Base-by-base conservation (phyloP, 257 asterid species). In the Solanum chiquidenum region DNA sequence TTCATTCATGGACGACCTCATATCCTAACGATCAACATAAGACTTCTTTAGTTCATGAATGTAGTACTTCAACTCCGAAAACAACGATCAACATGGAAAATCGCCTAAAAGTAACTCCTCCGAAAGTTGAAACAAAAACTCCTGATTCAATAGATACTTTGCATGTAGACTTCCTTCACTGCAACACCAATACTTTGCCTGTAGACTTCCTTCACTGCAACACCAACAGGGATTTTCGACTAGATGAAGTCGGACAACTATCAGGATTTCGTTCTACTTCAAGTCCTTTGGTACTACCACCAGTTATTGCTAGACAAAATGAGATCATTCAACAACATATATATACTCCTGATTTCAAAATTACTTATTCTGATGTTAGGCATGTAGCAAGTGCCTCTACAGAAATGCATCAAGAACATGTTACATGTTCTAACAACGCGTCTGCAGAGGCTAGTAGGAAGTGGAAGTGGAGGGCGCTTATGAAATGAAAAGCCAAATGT, bases 391-490 rank as follows among this genome's bases (percentile, higher is more conserved):
- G 33, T 33, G 37, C 12, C 44, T 16, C 29, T 31, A 42, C 68
- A 73, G 23, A 29, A 35, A 55, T 10, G 60, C 76, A 73, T 73
- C 88, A 77, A 25, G 86, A 42, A 74, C 79, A 52, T 13, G 18
- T 42, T 14, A 29, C 71, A 11, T 16, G 25, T 18, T 42, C 38
- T 14, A 8, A n/a, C 60, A 20, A 85, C 27, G 88, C 83, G 12
- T 79, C 90, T 6, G 79, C 82, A 87, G 91, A 88, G 93, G 98
- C 95, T 4, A 88, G 98, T 91, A 91, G 83, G 92, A 91, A 91
- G 92, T 94, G 96, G 94, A 92, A 92, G 92, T 94, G 96, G 94
- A 92, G 92, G 90, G 93, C 93, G 31, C 66, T 92, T 60, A 91
- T 91, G 95, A 94, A 86, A 66, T 86, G 94, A 12, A 96, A 86